Conservation (phyloP, 208 protist species). For the Crithidia fasciculata region DNA sequence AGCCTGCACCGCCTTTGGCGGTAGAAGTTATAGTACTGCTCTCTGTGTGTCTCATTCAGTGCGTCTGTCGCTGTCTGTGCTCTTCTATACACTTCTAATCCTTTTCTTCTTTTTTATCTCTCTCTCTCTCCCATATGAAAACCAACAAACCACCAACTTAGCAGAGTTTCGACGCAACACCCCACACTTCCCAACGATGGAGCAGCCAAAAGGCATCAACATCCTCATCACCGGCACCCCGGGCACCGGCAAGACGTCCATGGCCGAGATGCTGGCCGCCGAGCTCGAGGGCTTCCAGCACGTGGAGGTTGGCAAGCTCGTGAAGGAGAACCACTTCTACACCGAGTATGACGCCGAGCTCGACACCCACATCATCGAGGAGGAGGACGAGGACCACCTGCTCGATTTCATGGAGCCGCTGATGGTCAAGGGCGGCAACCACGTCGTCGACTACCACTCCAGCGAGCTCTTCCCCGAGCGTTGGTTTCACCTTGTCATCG, state of each 20-base stretch:
- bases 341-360: conserved; percentile 93
- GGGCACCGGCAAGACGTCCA: conserved; percentile 96
- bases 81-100: too few relatives aligned
- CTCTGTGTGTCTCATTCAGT: too few relatives aligned
- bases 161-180: background rate
- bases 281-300: conserved; percentile 75
- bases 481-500: conserved; percentile 98
- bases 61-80: too few relatives aligned
- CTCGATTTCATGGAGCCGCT: conserved; percentile 95
- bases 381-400: conserved; percentile 93
- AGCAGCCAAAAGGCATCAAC: conserved; percentile 81
- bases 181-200: conserved; percentile 36
- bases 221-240: conserved; percentile 96
- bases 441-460: conserved; percentile 96
- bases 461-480: conserved; percentile 97
- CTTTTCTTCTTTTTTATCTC: background rate
- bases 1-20: too few relatives aligned
- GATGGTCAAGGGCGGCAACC: conserved; percentile 88
- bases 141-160: background rate
- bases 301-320: conserved; percentile 92
- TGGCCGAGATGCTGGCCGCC: conserved; percentile 79
- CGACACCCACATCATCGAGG: conserved; percentile 94
- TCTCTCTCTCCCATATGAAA: background rate
- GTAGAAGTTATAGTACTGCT: too few relatives aligned
- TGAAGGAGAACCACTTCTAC: conserved; percentile 93